Conservation (phyloP, 2,329 filamentous ascomycete species). For the Hymenotorrendiella dingleyae region DNA sequence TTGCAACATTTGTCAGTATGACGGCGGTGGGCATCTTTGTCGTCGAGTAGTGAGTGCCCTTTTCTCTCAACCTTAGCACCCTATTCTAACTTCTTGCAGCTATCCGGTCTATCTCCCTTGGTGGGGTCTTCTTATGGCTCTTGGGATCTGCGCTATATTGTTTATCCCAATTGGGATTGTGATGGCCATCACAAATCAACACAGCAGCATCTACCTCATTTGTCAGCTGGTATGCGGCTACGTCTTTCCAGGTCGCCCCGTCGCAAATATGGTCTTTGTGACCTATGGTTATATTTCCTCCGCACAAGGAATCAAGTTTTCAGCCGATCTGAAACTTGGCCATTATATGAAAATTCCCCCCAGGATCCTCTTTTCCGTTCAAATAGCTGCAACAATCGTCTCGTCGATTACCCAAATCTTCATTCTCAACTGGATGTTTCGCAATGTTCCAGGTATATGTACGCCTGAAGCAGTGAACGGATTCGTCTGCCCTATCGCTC, state of each 20-base stretch:
- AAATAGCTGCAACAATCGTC: conserved; percentile 68
- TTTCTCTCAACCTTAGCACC: conserved; percentile 14
- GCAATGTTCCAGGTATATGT: conserved; percentile 69
- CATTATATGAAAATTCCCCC: conserved; percentile 87
- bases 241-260: conserved; percentile 76
- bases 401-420: conserved; percentile 76
- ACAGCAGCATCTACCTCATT: conserved; percentile 79
- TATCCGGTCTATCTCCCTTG: conserved; percentile 79
- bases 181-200: conserved; percentile 88
- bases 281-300: conserved; percentile 88
- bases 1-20: conserved; percentile 70
- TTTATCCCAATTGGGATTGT: conserved; percentile 91
- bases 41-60: conserved; percentile 73
- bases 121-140: conserved; percentile 76
- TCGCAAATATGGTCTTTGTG: conserved; percentile 91
- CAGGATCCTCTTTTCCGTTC: conserved; percentile 70
- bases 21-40: conserved; percentile 74
- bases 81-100: conserved; percentile 34
- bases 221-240: conserved; percentile 80
- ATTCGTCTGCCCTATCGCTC: conserved; percentile 80
- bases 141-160: conserved; percentile 71
- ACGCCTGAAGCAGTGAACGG: conserved; percentile 75
- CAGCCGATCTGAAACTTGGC: conserved; percentile 78
- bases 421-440: conserved; percentile 88
- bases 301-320: conserved; percentile 84